A percentile compares a stretch with the other conserved stretches of the same genome.
Conservation (phyloP, 495 filamentous ascomycete genomes). For the Xylaria curta region DNA sequence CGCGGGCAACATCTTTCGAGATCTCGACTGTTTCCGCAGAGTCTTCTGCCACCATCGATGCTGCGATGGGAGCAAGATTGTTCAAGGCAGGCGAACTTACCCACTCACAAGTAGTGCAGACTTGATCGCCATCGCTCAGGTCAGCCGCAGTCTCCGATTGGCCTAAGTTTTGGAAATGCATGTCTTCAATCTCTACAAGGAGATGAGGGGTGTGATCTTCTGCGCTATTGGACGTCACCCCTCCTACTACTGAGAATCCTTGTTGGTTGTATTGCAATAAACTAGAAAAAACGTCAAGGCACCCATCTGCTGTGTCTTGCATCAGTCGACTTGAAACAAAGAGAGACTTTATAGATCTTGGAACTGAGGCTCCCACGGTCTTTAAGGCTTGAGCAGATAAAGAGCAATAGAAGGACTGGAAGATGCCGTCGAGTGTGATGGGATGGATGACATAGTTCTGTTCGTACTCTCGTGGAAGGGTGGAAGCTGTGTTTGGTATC, state of each 20-base stretch:
- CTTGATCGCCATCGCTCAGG: neutral
- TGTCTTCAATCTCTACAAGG: neutral
- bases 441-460: conserved; percentile 49
- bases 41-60: neutral
- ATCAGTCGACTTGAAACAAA: neutral
- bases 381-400: neutral
- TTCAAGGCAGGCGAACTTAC: neutral
- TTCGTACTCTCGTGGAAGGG: conserved; percentile 49
- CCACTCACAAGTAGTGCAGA: neutral
- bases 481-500: conserved; percentile 43
- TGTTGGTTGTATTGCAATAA: neutral
- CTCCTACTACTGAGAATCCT: neutral
- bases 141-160: neutral
- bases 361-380: neutral
- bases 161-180: conserved; percentile 8
- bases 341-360: neutral
- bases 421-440: conserved; percentile 40
- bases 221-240: neutral
- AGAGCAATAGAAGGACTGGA: neutral
- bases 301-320: too few species aligned
- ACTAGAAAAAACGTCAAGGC: neutral
- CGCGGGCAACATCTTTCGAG: neutral
- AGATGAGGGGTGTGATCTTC: neutral
- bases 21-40: neutral
- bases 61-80: neutral